Conservation (phyloP, 176 grass and related monocot genomes). For the Themeda triandra region DNA sequence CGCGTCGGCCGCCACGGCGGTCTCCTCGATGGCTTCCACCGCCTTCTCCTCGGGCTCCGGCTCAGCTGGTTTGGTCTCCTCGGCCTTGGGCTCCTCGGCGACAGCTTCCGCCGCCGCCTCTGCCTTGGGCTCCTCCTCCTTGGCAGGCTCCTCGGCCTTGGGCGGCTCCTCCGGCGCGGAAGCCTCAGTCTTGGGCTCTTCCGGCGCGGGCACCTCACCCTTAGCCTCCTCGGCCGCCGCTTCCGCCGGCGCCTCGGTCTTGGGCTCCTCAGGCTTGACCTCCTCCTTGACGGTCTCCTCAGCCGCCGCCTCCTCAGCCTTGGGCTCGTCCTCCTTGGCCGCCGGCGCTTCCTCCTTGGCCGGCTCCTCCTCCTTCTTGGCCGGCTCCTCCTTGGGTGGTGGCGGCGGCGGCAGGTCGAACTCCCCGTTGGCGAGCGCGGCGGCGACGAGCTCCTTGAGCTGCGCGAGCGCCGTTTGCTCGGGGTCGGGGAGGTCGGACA, state of each 20-base stretch:
- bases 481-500: slow-evolving; percentile 47
- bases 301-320: not conserved
- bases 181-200: slow-evolving; percentile 24
- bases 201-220: not conserved
- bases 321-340: slow-evolving; percentile 5
- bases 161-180: slow-evolving; percentile 11
- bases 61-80: slow-evolving; percentile 26
- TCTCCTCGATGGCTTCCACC: slow-evolving; percentile 32
- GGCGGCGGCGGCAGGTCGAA: slow-evolving; percentile 36
- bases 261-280: not conserved
- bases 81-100: slow-evolving; percentile 31
- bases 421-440: slow-evolving; percentile 55
- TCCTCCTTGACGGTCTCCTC: not conserved
- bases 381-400: not conserved
- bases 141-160: slow-evolving; percentile 19
- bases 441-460: slow-evolving; percentile 59
- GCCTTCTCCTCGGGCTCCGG: slow-evolving; percentile 7
- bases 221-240: slow-evolving; percentile 18
- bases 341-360: not conserved
- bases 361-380: slow-evolving; percentile 24
- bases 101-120: not conserved
- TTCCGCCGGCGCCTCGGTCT: not conserved
- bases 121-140: not conserved
- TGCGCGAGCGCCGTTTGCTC: slow-evolving; percentile 57
- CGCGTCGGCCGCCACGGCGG: not conserved